Percentiles rank a stretch among this genome's conserved stretches.
phyloP scores from a whole-genome alignment of 495 filamentous ascomycete genomes.

The Penicilliopsis zonata region DNA sequence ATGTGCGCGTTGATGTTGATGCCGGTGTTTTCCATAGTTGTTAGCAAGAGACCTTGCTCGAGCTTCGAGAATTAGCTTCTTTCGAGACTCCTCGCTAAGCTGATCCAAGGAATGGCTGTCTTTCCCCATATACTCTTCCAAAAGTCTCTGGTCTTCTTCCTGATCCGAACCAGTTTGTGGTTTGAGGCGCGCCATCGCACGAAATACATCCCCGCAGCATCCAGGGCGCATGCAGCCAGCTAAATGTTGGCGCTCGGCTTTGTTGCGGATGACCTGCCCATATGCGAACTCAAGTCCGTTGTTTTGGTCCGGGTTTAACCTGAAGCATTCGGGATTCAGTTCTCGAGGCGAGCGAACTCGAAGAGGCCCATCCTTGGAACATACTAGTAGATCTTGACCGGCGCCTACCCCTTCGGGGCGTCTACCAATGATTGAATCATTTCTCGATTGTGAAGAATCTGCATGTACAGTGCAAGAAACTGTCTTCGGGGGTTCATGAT shows the following conservation, averaged over 20 bases:
- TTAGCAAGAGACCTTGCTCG: slow-evolving; percentile 56
- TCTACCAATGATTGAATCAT: no score
- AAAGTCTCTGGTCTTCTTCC: slow-evolving; percentile 31
- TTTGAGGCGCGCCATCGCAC: slow-evolving; percentile 48
- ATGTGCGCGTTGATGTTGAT: slow-evolving; percentile 53
- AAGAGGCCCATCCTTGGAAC: slow-evolving; percentile 29
- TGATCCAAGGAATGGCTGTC: slow-evolving; percentile 23
- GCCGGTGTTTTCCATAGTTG: slow-evolving; percentile 60
- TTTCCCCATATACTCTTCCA: slow-evolving; percentile 58
- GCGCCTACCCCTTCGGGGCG: no score
- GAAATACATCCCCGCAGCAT: slow-evolving; percentile 68
- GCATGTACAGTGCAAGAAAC: no score
- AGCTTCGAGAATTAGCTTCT: slow-evolving; percentile 52
- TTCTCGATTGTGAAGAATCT: no score
- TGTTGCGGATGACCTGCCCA: slow-evolving; percentile 60
- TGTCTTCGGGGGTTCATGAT: no score
- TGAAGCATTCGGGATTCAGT: slow-evolving; percentile 61
- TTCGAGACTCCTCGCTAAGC: slow-evolving; percentile 38
- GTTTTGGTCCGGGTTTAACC: slow-evolving; percentile 65
- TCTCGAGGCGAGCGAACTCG: slow-evolving; percentile 39
- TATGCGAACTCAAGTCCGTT: slow-evolving; percentile 65
- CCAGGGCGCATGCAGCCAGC: slow-evolving; percentile 63
- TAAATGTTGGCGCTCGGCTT: slow-evolving; percentile 60
- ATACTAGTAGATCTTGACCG: no score
- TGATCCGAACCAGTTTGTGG: no score